These are phyloP conservation scores for Limnomonas spitsbergensis DNA, from an alignment of 139 green algal genomes.

Conservation along the genomic window DNA sequence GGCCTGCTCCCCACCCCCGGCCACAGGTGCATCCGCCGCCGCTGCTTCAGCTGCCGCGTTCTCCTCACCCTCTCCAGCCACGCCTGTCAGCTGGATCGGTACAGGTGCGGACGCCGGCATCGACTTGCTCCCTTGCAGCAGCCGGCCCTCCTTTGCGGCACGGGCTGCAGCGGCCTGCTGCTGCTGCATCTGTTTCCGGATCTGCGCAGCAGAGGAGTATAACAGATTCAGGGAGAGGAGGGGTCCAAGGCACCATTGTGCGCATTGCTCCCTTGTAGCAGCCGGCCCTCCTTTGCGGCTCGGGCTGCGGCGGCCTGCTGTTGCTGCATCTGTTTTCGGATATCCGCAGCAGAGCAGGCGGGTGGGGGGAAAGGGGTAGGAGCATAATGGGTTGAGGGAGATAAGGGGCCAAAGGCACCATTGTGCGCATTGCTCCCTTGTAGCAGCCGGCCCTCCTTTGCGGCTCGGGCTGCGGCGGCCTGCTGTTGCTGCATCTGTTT, in stretches of 20 bases:
- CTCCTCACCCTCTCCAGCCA: neutral
- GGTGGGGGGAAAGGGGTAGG: no score
- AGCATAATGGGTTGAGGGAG: no score
- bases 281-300: conserved; percentile 7
- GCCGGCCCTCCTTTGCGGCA: conserved; percentile 7
- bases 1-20: neutral
- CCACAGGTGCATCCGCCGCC: no score
- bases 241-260: no score
- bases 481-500: conserved; percentile 1
- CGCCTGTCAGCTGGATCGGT: neutral
- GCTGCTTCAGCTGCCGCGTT: neutral
- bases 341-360: no score
- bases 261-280: neutral
- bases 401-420: no score
- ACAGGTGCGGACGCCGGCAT: neutral
- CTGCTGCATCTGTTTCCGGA: conserved; percentile 2
- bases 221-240: no score
- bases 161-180: neutral
- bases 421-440: neutral
- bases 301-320: neutral
- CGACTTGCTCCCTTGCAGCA: neutral
- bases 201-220: no score
- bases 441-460: conserved; percentile 9
- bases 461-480: neutral
- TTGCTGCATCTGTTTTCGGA: conserved; percentile 1